Base-by-base conservation (phyloP, 805 yeast species). In the Zygoascus tannicola region DNA sequence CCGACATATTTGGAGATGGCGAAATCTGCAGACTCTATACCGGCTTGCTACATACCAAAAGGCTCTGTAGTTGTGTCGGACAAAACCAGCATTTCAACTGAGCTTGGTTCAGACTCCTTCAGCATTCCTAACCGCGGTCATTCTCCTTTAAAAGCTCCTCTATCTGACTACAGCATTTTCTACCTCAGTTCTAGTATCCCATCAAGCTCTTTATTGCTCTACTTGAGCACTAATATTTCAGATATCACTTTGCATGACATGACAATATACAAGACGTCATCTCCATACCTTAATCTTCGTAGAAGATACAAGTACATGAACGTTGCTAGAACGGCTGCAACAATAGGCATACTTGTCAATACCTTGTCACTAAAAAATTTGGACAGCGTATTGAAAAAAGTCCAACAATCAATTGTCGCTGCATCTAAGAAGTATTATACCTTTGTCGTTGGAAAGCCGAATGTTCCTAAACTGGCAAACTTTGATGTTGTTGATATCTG, bases 371-470 rank as follows among this genome's bases (percentile, higher is more conserved):
- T 92, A 32, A 66, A 78, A 32, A 82, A 85, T 56, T 84, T 95
- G 4, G 75, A 77, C 42, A 69, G 60, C n/a, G 65, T 90, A 30
- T 69, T 90, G 43, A 76, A 78, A 44, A 68, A 69, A 28, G 74
- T 87, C 5, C 73, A 76, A 14, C 59, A 66, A 21, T 73, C 81
- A 62, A 76, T 92, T 46, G 73, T 70, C 41, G 70, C 67, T 3
- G 87, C 90, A 0, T 96, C 85, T 1, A 92, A 92, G 64, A 92
- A 92, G 57, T 90, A 85, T 52, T 92, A 92, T 58, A 74, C 86
- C 58, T 87, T 92, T 66, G 97, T 88, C 3, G 97, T 92, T 3
- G 98, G 98, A 8, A 92, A 92, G 61, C 97, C 97, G 7, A 92
- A 92, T 57, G 97, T 92, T 16, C 95, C 98, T 21, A 92, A 92